A percentile compares a stretch with the other conserved stretches of the same genome.
Evolutionary conservation across 2,329 filamentous ascomycete species (phyloP).

Genomic region (Apiospora marii): DNA sequence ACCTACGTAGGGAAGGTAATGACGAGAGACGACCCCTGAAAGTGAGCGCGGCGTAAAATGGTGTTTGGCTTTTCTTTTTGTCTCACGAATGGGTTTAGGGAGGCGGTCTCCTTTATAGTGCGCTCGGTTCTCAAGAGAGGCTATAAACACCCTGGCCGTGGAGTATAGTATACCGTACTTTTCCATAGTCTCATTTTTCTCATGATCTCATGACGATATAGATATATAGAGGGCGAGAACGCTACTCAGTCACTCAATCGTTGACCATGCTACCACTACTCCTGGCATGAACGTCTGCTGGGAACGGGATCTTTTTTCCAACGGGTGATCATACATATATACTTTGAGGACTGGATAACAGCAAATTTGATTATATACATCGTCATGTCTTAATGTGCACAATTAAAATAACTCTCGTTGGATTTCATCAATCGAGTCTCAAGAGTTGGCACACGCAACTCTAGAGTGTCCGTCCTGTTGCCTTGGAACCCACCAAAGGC

Average conservation of each 20-base stretch:
- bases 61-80: neutral
- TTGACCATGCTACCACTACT: neutral
- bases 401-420: too few relatives aligned
- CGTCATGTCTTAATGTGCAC: too few relatives aligned
- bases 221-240: slow-evolving; percentile 6
- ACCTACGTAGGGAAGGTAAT: neutral
- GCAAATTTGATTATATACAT: neutral
- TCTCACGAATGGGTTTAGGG: neutral
- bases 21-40: neutral
- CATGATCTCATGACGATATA: neutral
- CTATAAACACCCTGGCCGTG: neutral
- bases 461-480: neutral
- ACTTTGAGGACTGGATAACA: neutral
- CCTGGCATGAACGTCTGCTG: neutral
- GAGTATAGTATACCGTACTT: neutral
- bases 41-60: slow-evolving; percentile 10
- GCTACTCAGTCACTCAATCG: neutral
- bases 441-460: too few relatives aligned
- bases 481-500: neutral
- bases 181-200: neutral
- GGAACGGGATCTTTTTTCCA: too few relatives aligned
- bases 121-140: neutral
- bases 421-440: too few relatives aligned
- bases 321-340: neutral
- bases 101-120: neutral